Conservation (phyloP, 1,284 basidiomycete species). For the Sparassis latifolia region DNA sequence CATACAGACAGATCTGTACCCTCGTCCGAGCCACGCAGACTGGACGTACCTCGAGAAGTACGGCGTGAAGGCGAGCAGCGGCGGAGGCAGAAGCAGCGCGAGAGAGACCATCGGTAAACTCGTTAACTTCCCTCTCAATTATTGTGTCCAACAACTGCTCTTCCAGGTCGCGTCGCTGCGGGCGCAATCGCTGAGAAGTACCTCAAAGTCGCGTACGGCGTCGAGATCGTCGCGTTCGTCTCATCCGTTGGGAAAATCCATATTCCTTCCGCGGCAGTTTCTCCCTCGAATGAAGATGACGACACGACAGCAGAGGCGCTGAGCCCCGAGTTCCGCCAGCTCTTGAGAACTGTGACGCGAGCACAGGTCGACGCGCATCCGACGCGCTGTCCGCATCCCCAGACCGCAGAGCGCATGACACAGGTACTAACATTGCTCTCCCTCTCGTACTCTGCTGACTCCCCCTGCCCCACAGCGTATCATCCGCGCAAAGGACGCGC, state of each 20-base stretch:
- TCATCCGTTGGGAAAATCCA: conserved; percentile 93
- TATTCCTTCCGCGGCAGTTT: conserved; percentile 50
- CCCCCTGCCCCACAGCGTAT: conserved; percentile 60
- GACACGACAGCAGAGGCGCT: conserved; percentile 77
- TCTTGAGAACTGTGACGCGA: conserved; percentile 79
- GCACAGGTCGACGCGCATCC: conserved; percentile 84
- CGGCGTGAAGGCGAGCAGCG: conserved; percentile 93
- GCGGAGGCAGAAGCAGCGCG: conserved; percentile 91
- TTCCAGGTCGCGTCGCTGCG: conserved; percentile 86
- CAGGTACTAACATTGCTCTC: conserved; percentile 42
- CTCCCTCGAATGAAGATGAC: conserved; percentile 49
- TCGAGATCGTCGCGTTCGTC: conserved; percentile 97
- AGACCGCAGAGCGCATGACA: conserved; percentile 88
- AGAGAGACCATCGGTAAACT: conserved; percentile 88
- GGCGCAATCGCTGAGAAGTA: conserved; percentile 98
- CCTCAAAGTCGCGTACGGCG: conserved; percentile 79
- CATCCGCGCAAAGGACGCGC: conserved; percentile 83
- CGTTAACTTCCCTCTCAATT: conserved; percentile 6
- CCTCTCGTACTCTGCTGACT: conserved; percentile 1
- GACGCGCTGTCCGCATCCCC: conserved; percentile 88
- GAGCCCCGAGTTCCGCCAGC: conserved; percentile 76
- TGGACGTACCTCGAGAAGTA: conserved; percentile 99
- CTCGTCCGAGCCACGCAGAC: conserved; percentile 96
- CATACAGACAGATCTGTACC: conserved; percentile 81
- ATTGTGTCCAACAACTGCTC: background rate